Percentiles rank a stretch among this genome's conserved stretches.
These are phyloP conservation scores for Fusarium phyllophilum DNA, from an alignment of 2,329 filamentous ascomycete species.

Conservation along the genomic window DNA sequence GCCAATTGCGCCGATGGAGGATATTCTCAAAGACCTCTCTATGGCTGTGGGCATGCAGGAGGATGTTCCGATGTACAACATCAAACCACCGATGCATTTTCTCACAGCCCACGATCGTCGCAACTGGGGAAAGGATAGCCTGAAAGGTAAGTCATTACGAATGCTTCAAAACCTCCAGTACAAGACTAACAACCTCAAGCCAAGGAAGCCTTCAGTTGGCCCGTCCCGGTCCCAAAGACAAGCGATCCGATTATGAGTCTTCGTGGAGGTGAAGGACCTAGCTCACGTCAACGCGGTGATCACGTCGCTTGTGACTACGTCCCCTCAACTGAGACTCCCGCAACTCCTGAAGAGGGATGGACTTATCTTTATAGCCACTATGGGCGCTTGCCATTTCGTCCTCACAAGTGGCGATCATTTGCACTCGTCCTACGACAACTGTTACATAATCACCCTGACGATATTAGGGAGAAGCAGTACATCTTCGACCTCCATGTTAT, in stretches of 20 bases:
- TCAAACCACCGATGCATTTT: slow-evolving; percentile 47
- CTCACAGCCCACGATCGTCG: slow-evolving; percentile 45
- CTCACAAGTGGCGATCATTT: slow-evolving; percentile 34
- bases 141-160: slow-evolving; percentile 27
- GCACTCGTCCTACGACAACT: slow-evolving; percentile 38
- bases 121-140: slow-evolving; percentile 44
- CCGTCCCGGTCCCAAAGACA: slow-evolving; percentile 2
- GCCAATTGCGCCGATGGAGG: slow-evolving; percentile 52
- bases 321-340: neutral
- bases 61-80: slow-evolving; percentile 23
- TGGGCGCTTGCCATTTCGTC: slow-evolving; percentile 47
- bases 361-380: slow-evolving; percentile 42
- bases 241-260: slow-evolving; percentile 14
- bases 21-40: slow-evolving; percentile 40
- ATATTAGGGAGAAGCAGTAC: neutral
- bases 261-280: slow-evolving; percentile 24
- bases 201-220: slow-evolving; percentile 6
- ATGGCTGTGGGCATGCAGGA: slow-evolving; percentile 20
- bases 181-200: slow-evolving; percentile 18
- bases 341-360: slow-evolving; percentile 10
- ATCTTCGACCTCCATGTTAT: slow-evolving; percentile 27
- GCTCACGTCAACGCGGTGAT: neutral
- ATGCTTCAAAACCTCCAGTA: fast-evolving
- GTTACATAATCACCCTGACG: slow-evolving; percentile 9
- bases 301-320: slow-evolving; percentile 4